A percentile compares a stretch with the other conserved stretches of the same genome.
phyloP scores from a whole-genome alignment of 179 eudicot species.

The Spinacia oleracea region DNA sequence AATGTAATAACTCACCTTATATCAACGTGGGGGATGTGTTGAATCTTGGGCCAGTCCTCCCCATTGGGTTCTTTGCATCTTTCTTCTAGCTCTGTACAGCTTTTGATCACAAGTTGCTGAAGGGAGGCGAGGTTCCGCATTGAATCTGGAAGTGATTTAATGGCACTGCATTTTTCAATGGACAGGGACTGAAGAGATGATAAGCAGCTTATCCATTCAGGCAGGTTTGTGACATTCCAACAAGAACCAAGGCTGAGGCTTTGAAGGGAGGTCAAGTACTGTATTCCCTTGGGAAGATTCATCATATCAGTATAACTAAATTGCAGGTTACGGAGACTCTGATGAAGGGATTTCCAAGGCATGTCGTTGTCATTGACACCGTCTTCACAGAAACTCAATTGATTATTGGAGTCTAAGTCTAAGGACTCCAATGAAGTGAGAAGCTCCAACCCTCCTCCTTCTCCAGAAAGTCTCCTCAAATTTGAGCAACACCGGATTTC shows the following conservation, averaged over 20 bases:
- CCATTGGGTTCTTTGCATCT: constrained; percentile 13
- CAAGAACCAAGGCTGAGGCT: not conserved
- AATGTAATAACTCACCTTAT: not conserved
- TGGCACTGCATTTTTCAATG: accelerated
- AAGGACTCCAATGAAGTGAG: too few relatives aligned
- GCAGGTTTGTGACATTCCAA: not conserved
- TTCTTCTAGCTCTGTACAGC: not conserved
- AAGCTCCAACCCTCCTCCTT: too few relatives aligned
- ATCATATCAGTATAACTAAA: not conserved
- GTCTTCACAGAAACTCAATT: too few relatives aligned
- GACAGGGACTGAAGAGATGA: constrained; percentile 2
- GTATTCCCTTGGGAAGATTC: constrained; percentile 14
- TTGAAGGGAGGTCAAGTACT: constrained; percentile 17
- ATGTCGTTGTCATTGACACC: not conserved
- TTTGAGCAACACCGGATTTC: too few relatives aligned
- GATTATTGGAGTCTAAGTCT: too few relatives aligned
- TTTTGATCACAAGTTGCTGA: not conserved
- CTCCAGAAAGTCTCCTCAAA: too few relatives aligned
- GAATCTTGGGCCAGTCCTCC: constrained; percentile 17
- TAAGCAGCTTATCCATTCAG: constrained; percentile 16
- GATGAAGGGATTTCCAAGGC: constrained; percentile 9
- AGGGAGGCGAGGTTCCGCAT: constrained; percentile 14
- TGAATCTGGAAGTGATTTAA: constrained; percentile 2
- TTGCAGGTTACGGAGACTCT: not conserved
- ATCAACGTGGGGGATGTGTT: not conserved